These are phyloP conservation scores for Wickerhamomyces sp. DNA, from an alignment of 1,139 yeast genomes.

Conservation along the genomic window DNA sequence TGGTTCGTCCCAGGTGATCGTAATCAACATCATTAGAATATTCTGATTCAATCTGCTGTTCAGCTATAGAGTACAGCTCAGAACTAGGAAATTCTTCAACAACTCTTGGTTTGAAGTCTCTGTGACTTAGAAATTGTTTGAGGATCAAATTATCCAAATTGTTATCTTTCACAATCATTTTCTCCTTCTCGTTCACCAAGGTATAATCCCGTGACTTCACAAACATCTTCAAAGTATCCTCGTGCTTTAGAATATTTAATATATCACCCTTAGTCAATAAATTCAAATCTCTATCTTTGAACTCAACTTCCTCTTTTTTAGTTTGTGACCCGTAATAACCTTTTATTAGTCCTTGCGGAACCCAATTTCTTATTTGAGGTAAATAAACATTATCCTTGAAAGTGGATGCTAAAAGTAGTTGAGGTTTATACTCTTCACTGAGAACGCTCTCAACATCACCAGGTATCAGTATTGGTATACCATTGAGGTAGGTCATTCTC, in stretches of 20 bases:
- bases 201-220: slow-evolving; percentile 1
- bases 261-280: slow-evolving; percentile 2
- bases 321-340: slow-evolving; percentile 23
- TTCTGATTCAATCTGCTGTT: not conserved
- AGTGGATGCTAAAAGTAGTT: slow-evolving; percentile 19
- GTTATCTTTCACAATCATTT: slow-evolving; percentile 2
- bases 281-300: slow-evolving; percentile 4
- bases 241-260: slow-evolving; percentile 1
- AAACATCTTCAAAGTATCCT: slow-evolving; percentile 1
- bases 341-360: slow-evolving; percentile 6
- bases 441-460: slow-evolving; percentile 39
- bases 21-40: not conserved
- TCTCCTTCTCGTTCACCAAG: slow-evolving; percentile 5
- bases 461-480: slow-evolving; percentile 50
- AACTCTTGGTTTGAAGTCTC: slow-evolving; percentile 1
- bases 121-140: no score
- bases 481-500: slow-evolving; percentile 48
- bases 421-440: slow-evolving; percentile 17
- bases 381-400: slow-evolving; percentile 30
- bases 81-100: no score
- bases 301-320: not conserved
- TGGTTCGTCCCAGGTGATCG: not conserved
- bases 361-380: slow-evolving; percentile 26
- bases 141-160: not conserved
- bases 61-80: not conserved